These are phyloP conservation scores for Hericium rajendrae DNA, from an alignment of 768 basidiomycete genomes.

Conservation along the genomic window DNA sequence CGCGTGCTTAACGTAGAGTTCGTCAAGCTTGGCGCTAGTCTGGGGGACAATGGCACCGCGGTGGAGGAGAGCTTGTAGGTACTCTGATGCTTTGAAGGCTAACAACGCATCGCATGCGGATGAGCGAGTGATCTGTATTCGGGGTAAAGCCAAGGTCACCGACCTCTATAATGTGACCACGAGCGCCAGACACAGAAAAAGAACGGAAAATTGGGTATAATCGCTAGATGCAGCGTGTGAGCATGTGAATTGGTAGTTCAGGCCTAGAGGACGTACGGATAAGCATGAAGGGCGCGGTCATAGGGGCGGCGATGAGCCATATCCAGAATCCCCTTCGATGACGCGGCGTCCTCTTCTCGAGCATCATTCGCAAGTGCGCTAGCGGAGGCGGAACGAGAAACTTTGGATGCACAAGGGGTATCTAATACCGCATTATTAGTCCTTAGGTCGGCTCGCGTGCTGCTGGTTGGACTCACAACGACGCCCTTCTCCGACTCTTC, in stretches of 20 bases:
- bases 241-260: neutral
- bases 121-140: neutral
- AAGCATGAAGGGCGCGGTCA: slow-evolving; percentile 69
- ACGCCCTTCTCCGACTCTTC: slow-evolving; percentile 10
- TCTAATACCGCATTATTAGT: slow-evolving; percentile 27
- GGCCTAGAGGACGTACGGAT: slow-evolving; percentile 45
- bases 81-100: slow-evolving; percentile 66
- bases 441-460: neutral
- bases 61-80: slow-evolving; percentile 52
- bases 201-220: slow-evolving; percentile 78
- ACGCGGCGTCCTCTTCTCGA: slow-evolving; percentile 46
- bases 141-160: neutral
- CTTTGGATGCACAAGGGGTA: slow-evolving; percentile 47
- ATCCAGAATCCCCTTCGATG: slow-evolving; percentile 58
- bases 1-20: slow-evolving; percentile 35
- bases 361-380: slow-evolving; percentile 39
- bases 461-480: neutral
- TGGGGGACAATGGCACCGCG: slow-evolving; percentile 47
- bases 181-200: slow-evolving; percentile 82
- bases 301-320: slow-evolving; percentile 58
- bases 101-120: slow-evolving; percentile 2
- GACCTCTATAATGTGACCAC: slow-evolving; percentile 79
- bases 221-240: slow-evolving; percentile 31
- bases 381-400: slow-evolving; percentile 24
- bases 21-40: slow-evolving; percentile 44